Evolutionary conservation across 2,329 filamentous ascomycete genomes (phyloP).

Genomic region (Scopulariopsis brevicaulis): DNA sequence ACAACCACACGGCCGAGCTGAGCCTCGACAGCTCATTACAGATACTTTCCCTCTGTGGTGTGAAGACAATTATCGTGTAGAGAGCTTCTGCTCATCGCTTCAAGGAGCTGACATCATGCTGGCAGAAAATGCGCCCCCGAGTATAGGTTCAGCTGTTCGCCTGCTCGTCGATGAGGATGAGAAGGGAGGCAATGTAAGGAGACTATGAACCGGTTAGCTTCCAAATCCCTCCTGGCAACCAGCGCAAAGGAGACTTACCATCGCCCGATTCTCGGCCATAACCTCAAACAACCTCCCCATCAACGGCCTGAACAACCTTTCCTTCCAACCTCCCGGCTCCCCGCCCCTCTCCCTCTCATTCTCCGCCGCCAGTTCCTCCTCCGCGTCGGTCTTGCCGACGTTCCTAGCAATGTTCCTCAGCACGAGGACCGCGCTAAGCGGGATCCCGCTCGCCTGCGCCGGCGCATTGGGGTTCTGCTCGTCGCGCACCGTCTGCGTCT

Average conservation of each 20-base stretch:
- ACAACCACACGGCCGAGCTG: neutral
- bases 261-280: constrained; percentile 54
- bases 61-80: too few relatives aligned
- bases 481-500: constrained; percentile 44
- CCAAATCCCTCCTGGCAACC: neutral
- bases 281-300: constrained; percentile 56
- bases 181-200: constrained; percentile 4
- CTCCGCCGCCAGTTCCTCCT: constrained; percentile 38
- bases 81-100: too few relatives aligned
- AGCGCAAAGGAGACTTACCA: constrained; percentile 28
- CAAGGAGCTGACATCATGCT: too few relatives aligned
- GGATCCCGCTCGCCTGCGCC: constrained; percentile 61
- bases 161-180: constrained; percentile 1
- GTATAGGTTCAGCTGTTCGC: neutral
- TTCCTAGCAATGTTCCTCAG: constrained; percentile 68
- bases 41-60: too few relatives aligned
- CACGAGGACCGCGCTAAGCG: constrained; percentile 67
- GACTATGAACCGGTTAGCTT: constrained; percentile 19
- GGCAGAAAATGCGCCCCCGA: too few relatives aligned
- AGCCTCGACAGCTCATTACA: neutral
- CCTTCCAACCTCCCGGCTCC: constrained; percentile 50
- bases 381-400: constrained; percentile 46
- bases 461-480: constrained; percentile 45
- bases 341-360: constrained; percentile 25
- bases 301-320: constrained; percentile 55